Percentiles rank a stretch among this genome's conserved stretches.
Evolutionary conservation across 768 basidiomycete species (phyloP).

Genomic region (Boletus speciosus): DNA sequence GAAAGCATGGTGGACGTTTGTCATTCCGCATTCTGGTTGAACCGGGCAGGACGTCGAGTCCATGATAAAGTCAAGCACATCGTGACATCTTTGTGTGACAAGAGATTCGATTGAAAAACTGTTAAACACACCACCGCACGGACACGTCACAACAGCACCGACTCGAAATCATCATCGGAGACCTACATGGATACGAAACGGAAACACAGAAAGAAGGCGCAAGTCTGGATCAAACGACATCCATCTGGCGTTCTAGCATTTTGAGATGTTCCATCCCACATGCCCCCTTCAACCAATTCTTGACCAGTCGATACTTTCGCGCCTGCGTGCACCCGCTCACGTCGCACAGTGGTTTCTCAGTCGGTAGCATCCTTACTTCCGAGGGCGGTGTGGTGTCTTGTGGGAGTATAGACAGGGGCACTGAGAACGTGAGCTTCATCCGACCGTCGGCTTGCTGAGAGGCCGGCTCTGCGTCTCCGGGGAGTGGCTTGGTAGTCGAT

Average conservation of each 20-base stretch:
- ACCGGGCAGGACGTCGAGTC: no score
- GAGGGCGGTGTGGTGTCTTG: constrained; percentile 7
- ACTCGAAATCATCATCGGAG: neutral
- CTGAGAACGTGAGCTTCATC: constrained; percentile 53
- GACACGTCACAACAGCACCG: neutral
- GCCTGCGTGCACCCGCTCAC: constrained; percentile 52
- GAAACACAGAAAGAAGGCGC: neutral
- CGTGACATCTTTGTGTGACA: neutral
- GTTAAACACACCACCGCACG: neutral
- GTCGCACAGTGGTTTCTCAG: constrained; percentile 40
- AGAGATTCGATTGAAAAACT: neutral
- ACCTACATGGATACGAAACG: neutral
- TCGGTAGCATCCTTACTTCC: constrained; percentile 7
- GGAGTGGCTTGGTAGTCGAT: constrained; percentile 44
- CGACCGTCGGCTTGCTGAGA: constrained; percentile 2
- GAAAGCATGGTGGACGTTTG: no score
- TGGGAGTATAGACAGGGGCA: constrained; percentile 39
- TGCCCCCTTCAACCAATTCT: constrained; percentile 53
- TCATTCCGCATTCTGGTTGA: no score
- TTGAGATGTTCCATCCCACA: constrained; percentile 70
- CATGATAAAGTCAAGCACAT: neutral
- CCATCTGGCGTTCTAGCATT: constrained; percentile 39
- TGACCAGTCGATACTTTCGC: constrained; percentile 65
- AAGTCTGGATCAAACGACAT: neutral
- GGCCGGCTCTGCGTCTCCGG: constrained; percentile 2